These are phyloP conservation scores for Argentina anserina DNA, from an alignment of 306 rosid genomes.

Conservation along the genomic window DNA sequence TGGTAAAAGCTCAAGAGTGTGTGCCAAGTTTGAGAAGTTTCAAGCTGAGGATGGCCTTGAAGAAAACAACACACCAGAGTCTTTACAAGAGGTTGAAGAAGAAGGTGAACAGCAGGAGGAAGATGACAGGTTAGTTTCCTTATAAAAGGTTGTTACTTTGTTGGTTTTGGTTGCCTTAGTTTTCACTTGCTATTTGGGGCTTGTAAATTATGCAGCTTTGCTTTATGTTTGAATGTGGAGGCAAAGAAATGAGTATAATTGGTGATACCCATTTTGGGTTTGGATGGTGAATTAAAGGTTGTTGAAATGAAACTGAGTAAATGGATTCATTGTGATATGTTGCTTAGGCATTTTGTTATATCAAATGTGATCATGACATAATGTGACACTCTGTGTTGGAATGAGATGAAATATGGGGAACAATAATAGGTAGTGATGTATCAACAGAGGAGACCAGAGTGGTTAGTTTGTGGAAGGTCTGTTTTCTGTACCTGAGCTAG, in stretches of 20 bases:
- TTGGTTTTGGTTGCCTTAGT: not conserved
- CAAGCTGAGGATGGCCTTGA: constrained; percentile 38
- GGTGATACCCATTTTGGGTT: not conserved
- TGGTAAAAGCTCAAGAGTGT: constrained; percentile 33
- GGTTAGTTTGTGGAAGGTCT: not conserved
- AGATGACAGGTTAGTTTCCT: constrained; percentile 66
- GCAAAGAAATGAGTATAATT: not conserved
- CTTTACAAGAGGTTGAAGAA: constrained; percentile 25
- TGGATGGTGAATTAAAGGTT: constrained; percentile 1
- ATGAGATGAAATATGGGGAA: not conserved
- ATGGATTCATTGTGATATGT: not conserved
- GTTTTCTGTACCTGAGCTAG: not conserved
- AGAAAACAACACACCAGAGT: constrained; percentile 26
- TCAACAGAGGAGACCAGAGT: not conserved
- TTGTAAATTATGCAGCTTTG: not conserved
- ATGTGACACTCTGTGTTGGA: not conserved
- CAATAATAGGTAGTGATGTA: not conserved
- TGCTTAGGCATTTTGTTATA: not conserved
- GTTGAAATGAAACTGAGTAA: not conserved
- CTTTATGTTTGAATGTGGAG: not conserved
- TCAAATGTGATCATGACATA: not conserved
- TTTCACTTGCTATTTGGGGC: constrained; percentile 8
- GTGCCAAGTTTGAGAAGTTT: constrained; percentile 86
- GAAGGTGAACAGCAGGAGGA: constrained; percentile 27
- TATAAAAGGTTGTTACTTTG: not conserved